Evolutionary conservation across 2,329 filamentous ascomycete genomes (phyloP).

Genomic region (Talaromyces verruculosus): DNA sequence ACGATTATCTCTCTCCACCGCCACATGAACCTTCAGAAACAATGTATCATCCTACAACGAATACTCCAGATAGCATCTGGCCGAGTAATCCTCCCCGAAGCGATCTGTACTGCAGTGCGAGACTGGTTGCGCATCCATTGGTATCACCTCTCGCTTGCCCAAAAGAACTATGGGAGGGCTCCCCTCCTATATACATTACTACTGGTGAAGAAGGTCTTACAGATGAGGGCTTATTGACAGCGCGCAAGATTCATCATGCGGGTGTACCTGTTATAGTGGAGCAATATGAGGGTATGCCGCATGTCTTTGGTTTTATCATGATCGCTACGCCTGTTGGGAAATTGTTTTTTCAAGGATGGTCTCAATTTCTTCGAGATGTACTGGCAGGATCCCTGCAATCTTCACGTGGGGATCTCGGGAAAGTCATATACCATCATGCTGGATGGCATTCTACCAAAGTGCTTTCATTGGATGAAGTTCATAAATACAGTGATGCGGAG

Average conservation of each 20-base stretch:
- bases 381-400: conserved; percentile 27
- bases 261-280: conserved; percentile 42
- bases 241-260: conserved; percentile 41
- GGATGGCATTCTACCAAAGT: conserved; percentile 31
- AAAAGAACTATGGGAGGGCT: conserved; percentile 41
- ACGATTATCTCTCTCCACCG: conserved; percentile 43
- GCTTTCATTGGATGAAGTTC: conserved; percentile 36
- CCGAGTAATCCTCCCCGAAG: conserved; percentile 44
- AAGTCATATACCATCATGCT: conserved; percentile 34
- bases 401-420: conserved; percentile 30
- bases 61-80: conserved; percentile 42
- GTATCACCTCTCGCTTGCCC: conserved; percentile 41
- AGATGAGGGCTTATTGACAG: conserved; percentile 43
- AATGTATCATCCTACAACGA: conserved; percentile 29
- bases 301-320: conserved; percentile 59
- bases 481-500: conserved; percentile 39
- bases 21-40: conserved; percentile 25
- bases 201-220: conserved; percentile 45
- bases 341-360: conserved; percentile 58
- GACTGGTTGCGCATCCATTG: conserved; percentile 42
- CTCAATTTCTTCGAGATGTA: conserved; percentile 51
- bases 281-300: conserved; percentile 49
- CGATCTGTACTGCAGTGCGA: conserved; percentile 44
- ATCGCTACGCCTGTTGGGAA: conserved; percentile 46
- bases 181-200: conserved; percentile 44